A percentile compares a stretch with the other conserved stretches of the same genome.
Evolutionary conservation across 495 filamentous ascomycete species (phyloP).

Genomic region (Hypoxylon subgilvum): DNA sequence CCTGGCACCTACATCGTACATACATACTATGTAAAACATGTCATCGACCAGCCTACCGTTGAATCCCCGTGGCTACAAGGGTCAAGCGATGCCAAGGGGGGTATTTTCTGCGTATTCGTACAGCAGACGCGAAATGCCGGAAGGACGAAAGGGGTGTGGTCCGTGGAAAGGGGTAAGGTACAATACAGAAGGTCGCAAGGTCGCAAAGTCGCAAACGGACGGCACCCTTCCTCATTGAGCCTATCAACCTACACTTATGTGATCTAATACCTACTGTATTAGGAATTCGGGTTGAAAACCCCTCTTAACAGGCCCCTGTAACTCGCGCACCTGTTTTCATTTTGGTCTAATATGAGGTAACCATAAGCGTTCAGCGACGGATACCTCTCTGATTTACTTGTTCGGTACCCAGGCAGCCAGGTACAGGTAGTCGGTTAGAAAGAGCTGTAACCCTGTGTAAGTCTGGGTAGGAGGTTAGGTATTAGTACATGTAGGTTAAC

Average conservation of each 20-base stretch:
- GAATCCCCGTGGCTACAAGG: conserved; percentile 15
- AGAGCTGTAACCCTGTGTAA: too few relatives aligned
- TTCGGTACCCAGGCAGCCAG: too few relatives aligned
- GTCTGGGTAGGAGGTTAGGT: too few relatives aligned
- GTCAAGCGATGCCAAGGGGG: too few relatives aligned
- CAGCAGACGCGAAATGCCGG: conserved; percentile 22
- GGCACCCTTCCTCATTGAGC: conserved; percentile 21
- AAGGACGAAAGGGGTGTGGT: conserved; percentile 9
- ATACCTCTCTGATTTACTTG: too few relatives aligned
- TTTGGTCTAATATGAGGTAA: too few relatives aligned
- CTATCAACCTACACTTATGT: conserved; percentile 18
- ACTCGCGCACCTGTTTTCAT: too few relatives aligned
- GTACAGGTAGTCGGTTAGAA: background rate
- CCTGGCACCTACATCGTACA: too few relatives aligned
- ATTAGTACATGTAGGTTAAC: too few relatives aligned
- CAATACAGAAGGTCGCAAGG: background rate
- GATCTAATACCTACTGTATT: conserved; percentile 30
- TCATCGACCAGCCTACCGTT: conserved; percentile 2
- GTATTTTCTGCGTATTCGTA: conserved; percentile 8
- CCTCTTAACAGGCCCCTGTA: background rate
- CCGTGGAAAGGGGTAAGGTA: background rate
- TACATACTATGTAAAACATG: conserved; percentile 22
- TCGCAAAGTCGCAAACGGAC: too few relatives aligned
- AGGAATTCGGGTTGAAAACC: conserved; percentile 12
- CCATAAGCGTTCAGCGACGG: background rate